Evolutionary conservation across 768 basidiomycete species (phyloP).

Genomic region (Mycena latifolia): DNA sequence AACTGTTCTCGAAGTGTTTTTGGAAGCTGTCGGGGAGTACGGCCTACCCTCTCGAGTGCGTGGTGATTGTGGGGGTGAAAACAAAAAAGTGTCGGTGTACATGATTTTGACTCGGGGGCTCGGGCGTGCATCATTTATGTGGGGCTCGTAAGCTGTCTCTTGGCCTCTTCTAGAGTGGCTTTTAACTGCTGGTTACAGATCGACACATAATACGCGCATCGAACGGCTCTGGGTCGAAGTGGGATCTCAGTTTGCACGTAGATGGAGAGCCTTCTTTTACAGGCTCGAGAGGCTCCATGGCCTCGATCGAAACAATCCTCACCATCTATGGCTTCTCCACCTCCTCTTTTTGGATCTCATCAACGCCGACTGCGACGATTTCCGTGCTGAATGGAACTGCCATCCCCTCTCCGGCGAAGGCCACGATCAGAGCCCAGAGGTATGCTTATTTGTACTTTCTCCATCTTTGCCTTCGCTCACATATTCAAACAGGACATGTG

Average conservation of each 20-base stretch:
- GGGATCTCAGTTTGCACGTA: constrained; percentile 20
- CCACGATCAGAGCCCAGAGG: constrained; percentile 26
- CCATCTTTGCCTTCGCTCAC: too few relatives aligned
- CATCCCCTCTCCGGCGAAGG: constrained; percentile 38
- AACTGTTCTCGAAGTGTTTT: constrained; percentile 17
- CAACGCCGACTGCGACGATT: constrained; percentile 17
- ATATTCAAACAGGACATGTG: constrained; percentile 5
- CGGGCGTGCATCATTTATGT: constrained; percentile 27
- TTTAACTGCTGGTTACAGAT: constrained; percentile 32
- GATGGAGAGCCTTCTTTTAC: constrained; percentile 21
- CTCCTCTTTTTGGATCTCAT: constrained; percentile 17
- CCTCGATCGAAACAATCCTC: constrained; percentile 3
- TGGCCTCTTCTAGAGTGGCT: constrained; percentile 31
- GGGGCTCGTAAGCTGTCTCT: constrained; percentile 41
- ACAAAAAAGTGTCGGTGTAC: constrained; percentile 38
- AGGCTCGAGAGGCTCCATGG: constrained; percentile 10
- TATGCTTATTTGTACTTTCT: too few relatives aligned
- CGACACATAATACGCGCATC: constrained; percentile 6
- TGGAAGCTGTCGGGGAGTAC: constrained; percentile 18
- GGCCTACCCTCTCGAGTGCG: constrained; percentile 36
- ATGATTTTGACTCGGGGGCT: constrained; percentile 43
- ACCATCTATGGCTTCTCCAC: constrained; percentile 18
- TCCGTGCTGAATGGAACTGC: too few relatives aligned
- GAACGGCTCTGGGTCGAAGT: constrained; percentile 26
- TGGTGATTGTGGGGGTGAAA: constrained; percentile 43